Percentiles rank a stretch among this genome's conserved stretches.
Evolutionary conservation across 2,329 filamentous ascomycete species (phyloP).

Genomic region (Colletotrichum euphorbiae): DNA sequence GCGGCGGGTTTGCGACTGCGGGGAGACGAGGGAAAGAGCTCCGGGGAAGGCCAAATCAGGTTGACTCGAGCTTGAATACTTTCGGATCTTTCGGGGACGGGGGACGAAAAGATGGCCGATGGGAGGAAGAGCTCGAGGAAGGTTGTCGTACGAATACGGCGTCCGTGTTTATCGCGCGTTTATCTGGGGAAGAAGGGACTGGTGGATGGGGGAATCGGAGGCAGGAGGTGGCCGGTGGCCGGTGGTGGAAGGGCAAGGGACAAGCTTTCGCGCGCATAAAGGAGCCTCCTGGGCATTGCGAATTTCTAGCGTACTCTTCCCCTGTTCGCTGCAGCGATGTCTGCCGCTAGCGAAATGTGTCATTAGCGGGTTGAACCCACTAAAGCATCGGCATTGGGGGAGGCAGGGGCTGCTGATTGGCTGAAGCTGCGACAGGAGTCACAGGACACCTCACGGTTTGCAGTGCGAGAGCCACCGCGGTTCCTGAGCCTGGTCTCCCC

Average conservation of each 20-base stretch:
- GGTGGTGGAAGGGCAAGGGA: conserved; percentile 25
- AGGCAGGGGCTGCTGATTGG: no score
- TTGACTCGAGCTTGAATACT: conserved; percentile 14
- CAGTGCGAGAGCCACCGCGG: no score
- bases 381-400: conserved; percentile 25
- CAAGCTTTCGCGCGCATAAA: conserved; percentile 28
- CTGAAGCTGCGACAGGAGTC: no score
- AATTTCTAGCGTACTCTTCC: conserved; percentile 14
- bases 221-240: conserved; percentile 1
- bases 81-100: conserved; percentile 1
- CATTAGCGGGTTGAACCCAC: conserved; percentile 27
- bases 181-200: conserved; percentile 18
- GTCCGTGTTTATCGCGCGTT: conserved; percentile 19
- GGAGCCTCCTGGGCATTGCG: conserved; percentile 23
- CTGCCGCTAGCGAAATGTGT: conserved; percentile 24
- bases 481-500: background rate
- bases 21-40: conserved; percentile 20
- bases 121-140: background rate
- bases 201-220: conserved; percentile 8
- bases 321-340: conserved; percentile 22
- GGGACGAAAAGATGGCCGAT: background rate
- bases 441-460: no score
- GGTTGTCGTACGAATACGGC: conserved; percentile 1
- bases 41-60: background rate
- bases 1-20: conserved; percentile 17